Conservation (phyloP, 129 eudicot species). For the sunflower (Helianthus annuus) region DNA sequence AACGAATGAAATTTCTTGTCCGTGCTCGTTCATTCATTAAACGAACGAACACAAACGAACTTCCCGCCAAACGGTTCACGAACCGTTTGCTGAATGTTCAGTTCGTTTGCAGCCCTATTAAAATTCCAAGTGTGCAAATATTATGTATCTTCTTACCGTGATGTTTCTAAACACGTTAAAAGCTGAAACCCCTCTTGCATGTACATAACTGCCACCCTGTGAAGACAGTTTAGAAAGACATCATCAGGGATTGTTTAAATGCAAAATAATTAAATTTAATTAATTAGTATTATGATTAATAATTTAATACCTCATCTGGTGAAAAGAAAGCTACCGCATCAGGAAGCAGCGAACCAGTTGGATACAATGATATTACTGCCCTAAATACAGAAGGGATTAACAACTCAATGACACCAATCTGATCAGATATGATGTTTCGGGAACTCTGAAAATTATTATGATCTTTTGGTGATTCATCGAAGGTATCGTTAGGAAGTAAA, state of each 20-base stretch:
- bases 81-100: no score
- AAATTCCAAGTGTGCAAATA: slow-evolving; percentile 3
- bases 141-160: slow-evolving; percentile 44
- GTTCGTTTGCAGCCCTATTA: background rate
- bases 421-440: slow-evolving; percentile 58
- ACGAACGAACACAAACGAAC: no score
- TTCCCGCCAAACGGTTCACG: no score
- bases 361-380: slow-evolving; percentile 81
- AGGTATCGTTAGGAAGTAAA: slow-evolving; percentile 56
- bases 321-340: slow-evolving; percentile 97
- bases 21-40: no score
- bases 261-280: background rate
- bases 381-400: slow-evolving; percentile 74
- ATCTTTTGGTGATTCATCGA: slow-evolving; percentile 54
- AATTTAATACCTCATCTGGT: slow-evolving; percentile 93
- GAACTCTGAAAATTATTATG: slow-evolving; percentile 47
- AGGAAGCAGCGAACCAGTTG: slow-evolving; percentile 84
- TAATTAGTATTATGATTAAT: slow-evolving; percentile 8
- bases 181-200: slow-evolving; percentile 69
- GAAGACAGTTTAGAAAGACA: slow-evolving; percentile 5
- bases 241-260: slow-evolving; percentile 21
- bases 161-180: slow-evolving; percentile 56
- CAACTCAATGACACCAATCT: slow-evolving; percentile 80
- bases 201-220: slow-evolving; percentile 81
- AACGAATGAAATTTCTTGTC: no score